Conservation (phyloP, 2,329 filamentous ascomycete genomes). For the Botryotinia narcissicola region DNA sequence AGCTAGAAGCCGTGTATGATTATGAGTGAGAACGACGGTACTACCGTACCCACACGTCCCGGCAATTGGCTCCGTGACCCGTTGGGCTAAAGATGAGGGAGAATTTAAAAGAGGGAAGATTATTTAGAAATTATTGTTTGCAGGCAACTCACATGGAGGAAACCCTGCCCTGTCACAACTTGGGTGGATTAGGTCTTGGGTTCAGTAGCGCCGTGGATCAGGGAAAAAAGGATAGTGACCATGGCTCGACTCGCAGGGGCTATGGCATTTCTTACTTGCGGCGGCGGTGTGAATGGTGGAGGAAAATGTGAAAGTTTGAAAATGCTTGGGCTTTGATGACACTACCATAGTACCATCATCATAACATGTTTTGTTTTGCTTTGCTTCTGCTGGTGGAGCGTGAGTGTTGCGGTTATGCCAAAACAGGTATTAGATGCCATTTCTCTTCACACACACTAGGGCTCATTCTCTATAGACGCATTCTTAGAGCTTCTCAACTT, state of each 20-base stretch:
- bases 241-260: conserved; percentile 11
- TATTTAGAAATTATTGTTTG: conserved; percentile 23
- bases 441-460: background rate
- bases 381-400: background rate
- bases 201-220: conserved; percentile 13
- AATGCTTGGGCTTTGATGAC: conserved; percentile 10
- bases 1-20: conserved; percentile 25
- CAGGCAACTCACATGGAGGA: conserved; percentile 25
- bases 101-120: conserved; percentile 5
- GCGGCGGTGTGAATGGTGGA: conserved; percentile 20
- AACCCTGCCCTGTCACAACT: conserved; percentile 18
- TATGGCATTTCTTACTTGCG: background rate
- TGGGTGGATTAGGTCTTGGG: conserved; percentile 11
- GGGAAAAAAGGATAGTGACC: conserved; percentile 10
- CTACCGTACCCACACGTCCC: conserved; percentile 24
- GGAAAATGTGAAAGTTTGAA: background rate
- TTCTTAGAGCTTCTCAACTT: background rate
- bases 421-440: background rate
- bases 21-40: conserved; percentile 25
- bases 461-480: background rate
- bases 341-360: conserved; percentile 4
- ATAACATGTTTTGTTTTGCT: background rate
- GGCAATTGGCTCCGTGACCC: conserved; percentile 30
- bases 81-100: conserved; percentile 22
- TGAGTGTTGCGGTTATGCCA: background rate